phyloP scores from a whole-genome alignment of 495 filamentous ascomycete genomes.

The Hypoxylon fragiforme region DNA sequence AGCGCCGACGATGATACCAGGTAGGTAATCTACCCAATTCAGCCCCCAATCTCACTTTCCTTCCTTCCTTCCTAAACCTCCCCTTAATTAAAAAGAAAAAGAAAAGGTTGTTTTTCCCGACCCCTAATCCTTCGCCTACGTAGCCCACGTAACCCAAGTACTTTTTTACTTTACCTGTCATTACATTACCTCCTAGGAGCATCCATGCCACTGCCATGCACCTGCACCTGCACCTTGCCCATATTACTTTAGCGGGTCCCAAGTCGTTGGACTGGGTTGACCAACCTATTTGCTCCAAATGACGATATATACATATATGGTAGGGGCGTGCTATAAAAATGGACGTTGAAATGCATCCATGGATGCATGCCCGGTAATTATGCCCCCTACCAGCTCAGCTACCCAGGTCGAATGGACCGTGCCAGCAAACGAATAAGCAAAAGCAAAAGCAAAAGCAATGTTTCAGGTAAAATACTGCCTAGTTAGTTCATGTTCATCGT shows the following conservation, averaged over 20 bases:
- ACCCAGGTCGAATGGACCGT: slow-evolving; percentile 14
- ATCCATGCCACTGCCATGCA: slow-evolving; percentile 9
- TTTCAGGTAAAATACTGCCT: slow-evolving; percentile 14
- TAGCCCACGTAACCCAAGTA: too few species aligned
- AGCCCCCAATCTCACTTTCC: slow-evolving; percentile 13
- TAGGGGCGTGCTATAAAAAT: too few species aligned
- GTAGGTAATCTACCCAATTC: neutral
- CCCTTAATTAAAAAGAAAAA: too few species aligned
- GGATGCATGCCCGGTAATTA: too few species aligned
- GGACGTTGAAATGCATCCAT: slow-evolving; percentile 3
- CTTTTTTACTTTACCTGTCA: neutral
- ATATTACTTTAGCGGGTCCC: slow-evolving; percentile 20
- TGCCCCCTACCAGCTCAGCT: slow-evolving; percentile 4
- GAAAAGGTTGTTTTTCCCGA: too few species aligned
- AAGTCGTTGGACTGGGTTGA: slow-evolving; percentile 11
- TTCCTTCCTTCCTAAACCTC: slow-evolving; percentile 1
- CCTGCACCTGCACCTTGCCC: neutral
- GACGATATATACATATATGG: neutral
- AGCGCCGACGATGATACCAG: too few species aligned
- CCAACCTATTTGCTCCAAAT: neutral
- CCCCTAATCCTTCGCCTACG: neutral
- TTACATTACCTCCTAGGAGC: neutral
- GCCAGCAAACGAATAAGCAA: too few species aligned
- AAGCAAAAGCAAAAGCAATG: too few species aligned
- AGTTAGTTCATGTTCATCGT: too few species aligned